Base-by-base conservation (phyloP, 805 yeast species). In the Candida palmyrensis region DNA sequence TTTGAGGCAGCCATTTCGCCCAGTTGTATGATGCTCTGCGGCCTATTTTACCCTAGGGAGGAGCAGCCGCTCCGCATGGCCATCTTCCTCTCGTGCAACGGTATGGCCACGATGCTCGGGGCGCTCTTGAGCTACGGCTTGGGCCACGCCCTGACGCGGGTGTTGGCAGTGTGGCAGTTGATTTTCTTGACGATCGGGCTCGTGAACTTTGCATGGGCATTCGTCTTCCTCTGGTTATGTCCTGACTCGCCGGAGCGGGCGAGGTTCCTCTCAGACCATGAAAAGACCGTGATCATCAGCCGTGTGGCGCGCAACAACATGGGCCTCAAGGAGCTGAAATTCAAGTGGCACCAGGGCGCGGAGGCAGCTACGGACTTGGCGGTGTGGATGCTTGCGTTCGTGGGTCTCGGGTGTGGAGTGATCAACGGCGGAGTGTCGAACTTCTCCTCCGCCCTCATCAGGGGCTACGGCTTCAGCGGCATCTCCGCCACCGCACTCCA, bases 1-100 rank as follows among this genome's bases (percentile, higher is more conserved):
- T 47, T 57, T 31, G 68, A 62, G 41, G 61, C 66, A 7, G 51
- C 59, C 14, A 52, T 59, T 26, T 45, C 56, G 6, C 60, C 71
- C 12, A 36, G 53, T 18, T 59, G 55, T 36, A 56, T 66, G 43
- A 49, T 52, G 39, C 44, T 64, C 31, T 53, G 59, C 24, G 48
- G 59, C 29, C 45, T 46, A 32, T 62, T 55, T 44, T 62, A 55
- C 41, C 53, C 50, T 11, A 51, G 48, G 30, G 47, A 53, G 14
- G 62, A 58, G 30, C 66, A 62, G 33, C 59, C 58, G 4, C 37
- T 54, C 21, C 35, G 59, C 41, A 43, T 53, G 47, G 49, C 48
- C 24, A 44, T 47, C 12, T 58, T 55, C 38, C 51, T 58, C 36
- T 40, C 46, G 23, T 44, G 44, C 36, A 56, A 55, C 32, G 55